phyloP scores from a whole-genome alignment of 2,329 filamentous ascomycete species.

The Didymella pomorum region DNA sequence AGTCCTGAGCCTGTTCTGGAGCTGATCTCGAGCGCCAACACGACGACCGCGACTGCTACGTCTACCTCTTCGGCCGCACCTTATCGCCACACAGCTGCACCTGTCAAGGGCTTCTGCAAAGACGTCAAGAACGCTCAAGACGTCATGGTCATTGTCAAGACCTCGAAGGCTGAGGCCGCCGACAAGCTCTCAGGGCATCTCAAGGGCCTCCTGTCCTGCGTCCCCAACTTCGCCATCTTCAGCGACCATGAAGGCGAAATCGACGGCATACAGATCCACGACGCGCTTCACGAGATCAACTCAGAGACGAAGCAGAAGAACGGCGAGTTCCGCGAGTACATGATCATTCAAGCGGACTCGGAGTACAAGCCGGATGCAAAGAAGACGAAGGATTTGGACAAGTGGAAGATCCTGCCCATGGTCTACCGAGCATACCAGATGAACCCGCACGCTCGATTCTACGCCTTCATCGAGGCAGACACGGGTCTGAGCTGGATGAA shows the following conservation, averaged over 20 bases:
- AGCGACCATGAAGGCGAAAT: slow-evolving; percentile 65
- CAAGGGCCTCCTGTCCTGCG: slow-evolving; percentile 62
- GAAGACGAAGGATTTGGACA: slow-evolving; percentile 62
- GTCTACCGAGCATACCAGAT: slow-evolving; percentile 58
- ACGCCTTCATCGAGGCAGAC: slow-evolving; percentile 49
- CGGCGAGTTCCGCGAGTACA: slow-evolving; percentile 62
- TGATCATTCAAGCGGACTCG: slow-evolving; percentile 55
- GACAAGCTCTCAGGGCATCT: slow-evolving; percentile 65
- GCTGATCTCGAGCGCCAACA: slow-evolving; percentile 14
- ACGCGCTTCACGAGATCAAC: slow-evolving; percentile 58
- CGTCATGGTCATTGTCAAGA: slow-evolving; percentile 65
- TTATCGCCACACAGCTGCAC: slow-evolving; percentile 5
- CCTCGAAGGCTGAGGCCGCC: slow-evolving; percentile 64
- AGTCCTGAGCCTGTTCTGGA: slow-evolving; percentile 12
- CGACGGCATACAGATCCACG: slow-evolving; percentile 59
- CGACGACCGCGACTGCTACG: slow-evolving; percentile 9
- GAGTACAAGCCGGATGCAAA: slow-evolving; percentile 51
- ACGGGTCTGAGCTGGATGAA: slow-evolving; percentile 49
- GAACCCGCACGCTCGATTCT: slow-evolving; percentile 39
- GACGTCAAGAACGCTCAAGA: slow-evolving; percentile 53
- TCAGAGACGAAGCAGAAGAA: slow-evolving; percentile 46
- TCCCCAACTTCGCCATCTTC: slow-evolving; percentile 64
- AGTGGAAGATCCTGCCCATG: slow-evolving; percentile 67
- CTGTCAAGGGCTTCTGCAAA: slow-evolving; percentile 30
- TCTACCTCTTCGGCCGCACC: slow-evolving; percentile 3